phyloP scores from a whole-genome alignment of 2,329 filamentous ascomycete species.

The Aspergillus vadensis region DNA sequence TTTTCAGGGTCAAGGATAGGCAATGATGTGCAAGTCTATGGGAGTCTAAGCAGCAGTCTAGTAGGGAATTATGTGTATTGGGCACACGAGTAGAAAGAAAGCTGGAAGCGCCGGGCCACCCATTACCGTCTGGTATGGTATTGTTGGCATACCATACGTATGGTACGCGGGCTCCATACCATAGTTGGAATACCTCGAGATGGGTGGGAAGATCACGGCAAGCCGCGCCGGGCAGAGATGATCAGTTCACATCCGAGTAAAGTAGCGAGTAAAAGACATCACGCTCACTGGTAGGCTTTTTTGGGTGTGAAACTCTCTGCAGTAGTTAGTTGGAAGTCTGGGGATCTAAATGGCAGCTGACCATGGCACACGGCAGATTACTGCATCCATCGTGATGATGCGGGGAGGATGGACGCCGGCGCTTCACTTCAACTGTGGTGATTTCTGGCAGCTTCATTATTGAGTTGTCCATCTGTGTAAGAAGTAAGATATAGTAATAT shows the following conservation, averaged over 20 bases:
- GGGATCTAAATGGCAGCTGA: slow-evolving; percentile 2
- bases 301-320: background rate
- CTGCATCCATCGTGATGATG: background rate
- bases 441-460: too few species aligned
- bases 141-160: background rate
- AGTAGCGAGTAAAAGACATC: background rate
- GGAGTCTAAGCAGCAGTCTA: slow-evolving; percentile 7
- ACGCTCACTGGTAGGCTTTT: background rate
- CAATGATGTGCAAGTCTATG: slow-evolving; percentile 11
- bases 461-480: background rate
- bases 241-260: slow-evolving; percentile 24
- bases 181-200: background rate
- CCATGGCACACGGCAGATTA: background rate
- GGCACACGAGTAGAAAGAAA: background rate
- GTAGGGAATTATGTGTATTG: slow-evolving; percentile 1
- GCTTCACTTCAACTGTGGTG: background rate
- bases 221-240: slow-evolving; percentile 20
- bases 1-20: background rate
- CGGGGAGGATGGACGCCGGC: background rate
- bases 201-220: slow-evolving; percentile 20
- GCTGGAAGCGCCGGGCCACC: background rate
- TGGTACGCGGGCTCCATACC: background rate
- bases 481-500: background rate
- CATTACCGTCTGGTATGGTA: slow-evolving; percentile 10
- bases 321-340: background rate